These are phyloP conservation scores for Mycosarcoma mackinlayi DNA, from an alignment of 1,284 basidiomycete species.

Conservation along the genomic window DNA sequence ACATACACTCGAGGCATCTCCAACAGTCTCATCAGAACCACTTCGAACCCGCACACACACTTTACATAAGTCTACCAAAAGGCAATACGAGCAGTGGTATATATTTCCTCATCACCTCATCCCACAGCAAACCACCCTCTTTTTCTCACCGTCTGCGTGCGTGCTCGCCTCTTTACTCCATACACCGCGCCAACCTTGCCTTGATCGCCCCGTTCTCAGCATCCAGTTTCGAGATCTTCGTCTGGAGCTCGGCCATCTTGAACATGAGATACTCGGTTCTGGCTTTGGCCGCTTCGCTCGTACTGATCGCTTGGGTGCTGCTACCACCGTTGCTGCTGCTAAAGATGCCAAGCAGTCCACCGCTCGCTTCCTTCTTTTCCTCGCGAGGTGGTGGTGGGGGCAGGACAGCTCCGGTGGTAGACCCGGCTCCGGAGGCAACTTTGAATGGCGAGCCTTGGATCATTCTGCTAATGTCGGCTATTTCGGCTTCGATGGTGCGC, in stretches of 20 bases:
- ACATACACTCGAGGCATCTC: too few species aligned
- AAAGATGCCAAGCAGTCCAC: constrained; percentile 8
- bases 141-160: too few species aligned
- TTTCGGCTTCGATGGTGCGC: constrained; percentile 80
- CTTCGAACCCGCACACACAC: too few species aligned
- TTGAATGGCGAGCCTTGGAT: constrained; percentile 66
- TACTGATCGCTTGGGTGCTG: constrained; percentile 48
- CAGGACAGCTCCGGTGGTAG: constrained; percentile 22
- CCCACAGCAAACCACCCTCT: too few species aligned
- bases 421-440: constrained; percentile 53
- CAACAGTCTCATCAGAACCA: too few species aligned
- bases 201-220: constrained; percentile 40
- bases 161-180: constrained; percentile 21
- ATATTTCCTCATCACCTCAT: background rate
- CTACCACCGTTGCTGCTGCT: constrained; percentile 4
- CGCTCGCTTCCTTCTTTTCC: constrained; percentile 9
- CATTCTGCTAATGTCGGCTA: constrained; percentile 69
- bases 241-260: constrained; percentile 79
- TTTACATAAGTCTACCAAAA: background rate
- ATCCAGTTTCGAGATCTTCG: constrained; percentile 72
- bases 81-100: background rate
- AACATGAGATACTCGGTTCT: constrained; percentile 78
- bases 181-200: constrained; percentile 24
- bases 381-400: constrained; percentile 5
- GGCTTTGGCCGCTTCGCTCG: constrained; percentile 73